phyloP scores from a whole-genome alignment of 2,329 filamentous ascomycete genomes.

The Xylariales sp. region DNA sequence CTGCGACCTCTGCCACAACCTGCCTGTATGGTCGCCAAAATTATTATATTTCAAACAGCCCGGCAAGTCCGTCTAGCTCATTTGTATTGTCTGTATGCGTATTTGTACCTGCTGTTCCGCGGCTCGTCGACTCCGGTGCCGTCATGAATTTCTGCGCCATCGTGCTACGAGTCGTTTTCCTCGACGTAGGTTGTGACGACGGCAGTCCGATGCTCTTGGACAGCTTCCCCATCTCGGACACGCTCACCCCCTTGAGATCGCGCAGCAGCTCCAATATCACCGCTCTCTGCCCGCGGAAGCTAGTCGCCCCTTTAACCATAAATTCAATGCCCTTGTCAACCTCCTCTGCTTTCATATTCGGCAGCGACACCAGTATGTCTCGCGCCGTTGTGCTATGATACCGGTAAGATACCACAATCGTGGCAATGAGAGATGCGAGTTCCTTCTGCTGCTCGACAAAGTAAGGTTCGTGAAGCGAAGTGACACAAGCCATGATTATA shows the following conservation, averaged over 20 bases:
- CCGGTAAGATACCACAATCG: constrained; percentile 83
- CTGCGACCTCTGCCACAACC: background rate
- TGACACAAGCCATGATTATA: constrained; percentile 89
- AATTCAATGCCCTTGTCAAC: constrained; percentile 73
- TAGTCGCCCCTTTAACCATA: constrained; percentile 67
- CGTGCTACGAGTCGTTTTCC: constrained; percentile 63
- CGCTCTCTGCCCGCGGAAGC: constrained; percentile 81
- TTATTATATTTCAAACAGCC: constrained; percentile 56
- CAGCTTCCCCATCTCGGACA: constrained; percentile 93
- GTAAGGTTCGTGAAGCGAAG: constrained; percentile 91
- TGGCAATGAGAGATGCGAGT: constrained; percentile 85
- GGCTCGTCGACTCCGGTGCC: constrained; percentile 52
- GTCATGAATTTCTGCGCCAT: constrained; percentile 77
- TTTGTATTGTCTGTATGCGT: constrained; percentile 54
- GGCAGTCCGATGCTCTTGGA: constrained; percentile 60
- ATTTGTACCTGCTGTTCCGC: constrained; percentile 33
- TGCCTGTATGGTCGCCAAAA: background rate
- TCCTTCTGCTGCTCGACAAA: constrained; percentile 98
- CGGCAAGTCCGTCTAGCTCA: constrained; percentile 65
- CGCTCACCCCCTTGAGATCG: constrained; percentile 87
- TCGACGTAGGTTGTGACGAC: constrained; percentile 46
- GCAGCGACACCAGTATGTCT: constrained; percentile 81
- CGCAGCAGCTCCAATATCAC: constrained; percentile 87
- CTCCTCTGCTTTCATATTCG: constrained; percentile 76
- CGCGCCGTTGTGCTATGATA: constrained; percentile 76